Evolutionary conservation across 1,139 yeast genomes (phyloP), one percentile per base, ranked within the genome.

Genomic region (Protomyces macrosporus): DNA sequence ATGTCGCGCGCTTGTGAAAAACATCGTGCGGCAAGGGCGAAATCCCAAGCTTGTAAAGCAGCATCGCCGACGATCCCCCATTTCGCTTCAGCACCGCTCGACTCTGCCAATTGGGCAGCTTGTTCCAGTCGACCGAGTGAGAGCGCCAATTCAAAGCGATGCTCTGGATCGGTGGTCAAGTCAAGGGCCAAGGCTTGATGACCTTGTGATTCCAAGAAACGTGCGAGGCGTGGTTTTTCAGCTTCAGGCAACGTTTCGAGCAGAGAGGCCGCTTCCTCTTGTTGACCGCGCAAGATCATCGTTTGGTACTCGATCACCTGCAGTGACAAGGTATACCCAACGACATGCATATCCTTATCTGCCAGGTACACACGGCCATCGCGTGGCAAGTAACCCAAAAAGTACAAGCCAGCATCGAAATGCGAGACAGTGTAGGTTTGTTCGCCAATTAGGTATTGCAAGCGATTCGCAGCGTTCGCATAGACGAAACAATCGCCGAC

Each of bases 401-500:
- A 79, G 74, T 87, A 93, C 82, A 87, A 86, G 69, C 88, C 84
- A 74, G 86, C 90, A 74, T 93, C 97, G 72, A 88, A 91, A 77
- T 93, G 98, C 52, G 95, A 93, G 77, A 93, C 84, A 72, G 90
- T 93, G 75, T 90, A 89, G 23, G 88, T 86, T 73, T 90, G 90
- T 55, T 96, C 96, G 71, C 98, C 98, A 68, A 93, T 98, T 68
- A 90, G 84, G 75, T 93, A 95, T 77, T 91, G 93, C 73, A 95
- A 82, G 75, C 98, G 84, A 76, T 90, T 90, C 42, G 96, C 83
- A 32, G 86, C 72, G 1, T 96, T 86, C 14, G 98, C 90, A 78
- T 87, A 93, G 64, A 93, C 84, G 74, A 91, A 91, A 53, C 95
- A 97, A 77, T 93, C 98, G 69, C 98, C 98, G 71, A 91, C 90